Base-by-base conservation (phyloP, 2,329 filamentous ascomycete species). In the Cadophora gregata region DNA sequence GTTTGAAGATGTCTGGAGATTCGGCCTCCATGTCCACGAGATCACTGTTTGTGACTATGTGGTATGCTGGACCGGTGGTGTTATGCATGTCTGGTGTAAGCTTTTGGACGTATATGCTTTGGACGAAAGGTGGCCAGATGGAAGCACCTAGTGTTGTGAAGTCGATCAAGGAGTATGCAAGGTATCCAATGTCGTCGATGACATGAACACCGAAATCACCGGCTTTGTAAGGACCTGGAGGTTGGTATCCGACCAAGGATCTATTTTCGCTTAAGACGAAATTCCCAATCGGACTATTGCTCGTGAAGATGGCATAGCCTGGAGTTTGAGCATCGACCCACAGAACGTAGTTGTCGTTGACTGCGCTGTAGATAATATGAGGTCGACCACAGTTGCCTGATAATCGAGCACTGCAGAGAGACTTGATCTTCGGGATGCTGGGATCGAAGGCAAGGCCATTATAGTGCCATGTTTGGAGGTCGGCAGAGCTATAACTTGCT, bases 121-220 rank as follows among this genome's bases (percentile, higher is more conserved):
- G 70, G 9, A 64, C 56, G 61, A 74, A 74, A 3, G 72, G 71
- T 27, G 71, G 71, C 71, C 69, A 72, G 4, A 74, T 73, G 2
- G 69, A 71, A 7, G 72, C 72, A 2, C 72, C 70, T 1, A 60
- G 16, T 0, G 71, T 71, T 7, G 64, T 68, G 42, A 72, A 74
- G 61, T 74, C 70, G 25, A 75, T 69, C 7, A 72, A 53, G 1
- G 71, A 67, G 38, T 73, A 75, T 1, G 67, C 69, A 1, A 73
- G 16, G 38, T 73, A 74, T 14, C 72, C 72, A 19, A 65, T 68
- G 10, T 69, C 71, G 31, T 71, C 67, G 10, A 69, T 68, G 10
- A 66, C 60, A 61, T 69, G 66, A 24, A 73, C 68, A n/a, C 59
- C 63, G 36, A 72, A 72, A 56, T 72, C 71, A 4, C 69, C 69